A percentile compares a stretch with the other conserved stretches of the same genome.
Conservation (phyloP, 257 asterid species). For the Jacaranda mimosifolia region DNA sequence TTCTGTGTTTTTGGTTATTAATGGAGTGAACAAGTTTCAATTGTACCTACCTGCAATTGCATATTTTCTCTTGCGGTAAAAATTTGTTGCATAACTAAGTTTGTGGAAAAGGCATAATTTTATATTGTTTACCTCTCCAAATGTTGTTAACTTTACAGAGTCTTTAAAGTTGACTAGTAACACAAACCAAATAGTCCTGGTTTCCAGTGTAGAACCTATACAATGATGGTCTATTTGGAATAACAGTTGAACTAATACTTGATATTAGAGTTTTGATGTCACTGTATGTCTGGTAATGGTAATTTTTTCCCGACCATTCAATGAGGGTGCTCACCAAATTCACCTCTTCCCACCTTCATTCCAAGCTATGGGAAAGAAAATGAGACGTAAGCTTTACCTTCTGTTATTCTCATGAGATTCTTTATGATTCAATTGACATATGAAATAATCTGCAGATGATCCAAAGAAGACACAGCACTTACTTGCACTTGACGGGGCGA, state of each 20-base stretch:
- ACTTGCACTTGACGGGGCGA: constrained; percentile 55
- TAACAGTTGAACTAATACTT: background rate
- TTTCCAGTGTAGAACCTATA: background rate
- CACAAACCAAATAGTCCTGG: too few relatives aligned
- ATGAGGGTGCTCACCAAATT: background rate
- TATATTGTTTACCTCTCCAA: too few relatives aligned
- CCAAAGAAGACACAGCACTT: constrained; percentile 49
- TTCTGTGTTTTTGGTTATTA: too few relatives aligned
- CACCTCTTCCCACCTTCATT: background rate
- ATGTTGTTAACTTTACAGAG: too few relatives aligned
- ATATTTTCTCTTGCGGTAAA: too few relatives aligned
- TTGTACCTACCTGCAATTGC: too few relatives aligned
- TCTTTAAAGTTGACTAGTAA: too few relatives aligned
- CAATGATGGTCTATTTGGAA: background rate
- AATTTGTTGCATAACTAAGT: too few relatives aligned
- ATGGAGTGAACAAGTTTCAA: too few relatives aligned
- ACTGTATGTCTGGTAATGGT: background rate
- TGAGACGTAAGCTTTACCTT: background rate
- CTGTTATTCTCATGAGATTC: background rate
- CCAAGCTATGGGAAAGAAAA: background rate
- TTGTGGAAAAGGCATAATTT: too few relatives aligned
- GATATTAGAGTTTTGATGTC: background rate
- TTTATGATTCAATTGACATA: background rate
- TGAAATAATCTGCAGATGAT: constrained; percentile 38
- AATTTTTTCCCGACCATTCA: background rate